Base-by-base conservation (phyloP, 1,284 basidiomycete species). In the Exobasidium rhododendri region DNA sequence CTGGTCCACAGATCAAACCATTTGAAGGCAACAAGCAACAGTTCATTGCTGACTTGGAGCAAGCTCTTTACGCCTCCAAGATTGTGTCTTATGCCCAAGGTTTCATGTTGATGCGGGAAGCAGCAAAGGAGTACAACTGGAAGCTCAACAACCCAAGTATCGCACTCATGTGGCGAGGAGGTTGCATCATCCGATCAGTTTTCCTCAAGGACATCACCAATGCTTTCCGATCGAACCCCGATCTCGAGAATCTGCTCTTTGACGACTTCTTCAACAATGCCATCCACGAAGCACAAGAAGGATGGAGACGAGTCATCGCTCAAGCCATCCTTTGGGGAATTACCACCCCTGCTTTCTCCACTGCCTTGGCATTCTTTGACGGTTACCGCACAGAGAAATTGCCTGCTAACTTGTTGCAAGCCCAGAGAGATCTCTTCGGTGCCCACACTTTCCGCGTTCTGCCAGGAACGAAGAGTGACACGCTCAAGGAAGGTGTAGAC, bases 71-170 rank as follows among this genome's bases (percentile, higher is more conserved):
- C 83, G 96, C 94, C 53, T 96, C 92, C 78, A 99, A 99, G 87
- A 94, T 99, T 58, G 73, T 80, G 60, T 79, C 77, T 35, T 80
- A 99, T 85, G 92, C 94, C 26, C 96, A 99, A 84, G 96, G 96
- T 74, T 99, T 98, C 85, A 96, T 98, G 88, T 87, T 99, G 77
- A 97, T 98, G 94, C 87, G 96, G 74, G 90, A 97, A 83, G 94
- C 94, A 59, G 94, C 94, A 59, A 90, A 92, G 82, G 93, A 94
- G 85, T 92, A 85, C 90, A 74, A 80, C 83, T 83, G 81, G 82
- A 78, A 78, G 71, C 75, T 83, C 66, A 82, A 82, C 85, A 96
- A 96, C 81, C 89, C 93, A 77, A 93, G 93, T 68, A 97, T 99
- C 80, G 96, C 96, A 55, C 88, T 86, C 73, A 98, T 99, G 92